Conservation (phyloP, 1,284 basidiomycete species). For the Flammula alnicola region DNA sequence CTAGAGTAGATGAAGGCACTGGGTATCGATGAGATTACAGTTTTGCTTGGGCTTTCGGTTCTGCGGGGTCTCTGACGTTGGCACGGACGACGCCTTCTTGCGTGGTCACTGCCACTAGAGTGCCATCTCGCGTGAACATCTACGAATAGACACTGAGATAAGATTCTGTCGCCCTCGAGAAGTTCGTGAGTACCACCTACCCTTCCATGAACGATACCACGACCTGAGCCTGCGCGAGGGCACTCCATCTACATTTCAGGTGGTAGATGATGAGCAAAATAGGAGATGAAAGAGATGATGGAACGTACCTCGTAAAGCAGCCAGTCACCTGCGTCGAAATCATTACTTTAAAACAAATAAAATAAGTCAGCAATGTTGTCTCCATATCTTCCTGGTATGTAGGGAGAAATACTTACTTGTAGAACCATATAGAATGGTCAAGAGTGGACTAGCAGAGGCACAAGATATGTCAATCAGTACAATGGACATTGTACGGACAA, state of each 20-base stretch:
- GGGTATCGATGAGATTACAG: slow-evolving; percentile 34
- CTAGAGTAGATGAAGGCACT: not conserved
- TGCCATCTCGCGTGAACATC: slow-evolving; percentile 78
- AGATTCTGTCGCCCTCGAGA: no score
- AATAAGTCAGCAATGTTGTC: not conserved
- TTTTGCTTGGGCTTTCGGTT: slow-evolving; percentile 39
- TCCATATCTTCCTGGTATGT: no score
- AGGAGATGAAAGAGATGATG: not conserved
- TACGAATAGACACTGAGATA: slow-evolving; percentile 38
- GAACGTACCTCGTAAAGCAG: slow-evolving; percentile 74
- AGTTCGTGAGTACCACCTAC: no score
- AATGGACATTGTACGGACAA: no score
- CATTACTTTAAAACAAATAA: slow-evolving; percentile 53
- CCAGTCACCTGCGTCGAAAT: slow-evolving; percentile 82
- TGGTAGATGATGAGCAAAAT: slow-evolving; percentile 3
- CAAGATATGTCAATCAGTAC: not conserved
- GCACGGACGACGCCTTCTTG: slow-evolving; percentile 86
- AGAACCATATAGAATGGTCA: slow-evolving; percentile 88
- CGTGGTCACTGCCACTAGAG: slow-evolving; percentile 75
- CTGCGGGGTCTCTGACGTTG: slow-evolving; percentile 48
- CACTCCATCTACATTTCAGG: slow-evolving; percentile 56
- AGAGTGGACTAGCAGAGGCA: slow-evolving; percentile 66
- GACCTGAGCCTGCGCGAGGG: slow-evolving; percentile 70
- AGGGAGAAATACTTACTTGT: slow-evolving; percentile 60
- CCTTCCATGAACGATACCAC: slow-evolving; percentile 76